phyloP scores from a whole-genome alignment of 768 basidiomycete species.

The Lactarius tabidus region DNA sequence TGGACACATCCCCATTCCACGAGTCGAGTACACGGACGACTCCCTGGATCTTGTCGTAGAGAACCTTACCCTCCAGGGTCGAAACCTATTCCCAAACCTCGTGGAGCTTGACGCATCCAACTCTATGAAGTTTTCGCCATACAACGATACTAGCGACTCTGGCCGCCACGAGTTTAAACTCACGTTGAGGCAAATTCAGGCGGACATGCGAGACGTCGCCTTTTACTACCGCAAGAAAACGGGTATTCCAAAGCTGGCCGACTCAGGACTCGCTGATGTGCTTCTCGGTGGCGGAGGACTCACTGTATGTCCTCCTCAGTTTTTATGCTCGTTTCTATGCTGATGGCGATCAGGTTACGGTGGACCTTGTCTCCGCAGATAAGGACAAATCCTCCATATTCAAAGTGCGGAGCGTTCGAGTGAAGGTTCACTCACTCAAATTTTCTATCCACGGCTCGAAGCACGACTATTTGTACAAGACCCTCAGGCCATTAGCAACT shows the following conservation, averaged over 20 bases:
- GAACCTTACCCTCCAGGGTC: slow-evolving; percentile 83
- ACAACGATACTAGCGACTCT: slow-evolving; percentile 52
- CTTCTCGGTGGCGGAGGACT: slow-evolving; percentile 81
- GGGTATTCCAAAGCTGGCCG: slow-evolving; percentile 73
- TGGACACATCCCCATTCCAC: slow-evolving; percentile 85
- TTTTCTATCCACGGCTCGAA: slow-evolving; percentile 90
- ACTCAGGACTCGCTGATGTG: slow-evolving; percentile 84
- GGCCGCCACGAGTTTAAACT: slow-evolving; percentile 69
- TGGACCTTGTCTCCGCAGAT: slow-evolving; percentile 57
- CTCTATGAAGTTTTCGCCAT: slow-evolving; percentile 81
- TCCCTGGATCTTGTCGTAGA: slow-evolving; percentile 86
- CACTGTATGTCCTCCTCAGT: slow-evolving; percentile 40
- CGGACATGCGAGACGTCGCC: slow-evolving; percentile 89
- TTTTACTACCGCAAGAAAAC: slow-evolving; percentile 88
- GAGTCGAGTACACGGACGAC: slow-evolving; percentile 91
- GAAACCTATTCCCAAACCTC: slow-evolving; percentile 85
- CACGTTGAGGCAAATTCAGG: slow-evolving; percentile 81
- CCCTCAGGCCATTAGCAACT: slow-evolving; percentile 72
- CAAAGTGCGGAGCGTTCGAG: slow-evolving; percentile 63
- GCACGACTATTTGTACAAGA: slow-evolving; percentile 86
- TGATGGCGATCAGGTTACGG: slow-evolving; percentile 40
- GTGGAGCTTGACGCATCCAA: slow-evolving; percentile 75
- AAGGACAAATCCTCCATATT: slow-evolving; percentile 68
- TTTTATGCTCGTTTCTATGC: background rate
- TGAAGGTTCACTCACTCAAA: slow-evolving; percentile 84